phyloP scores from a whole-genome alignment of 352 stramenopile species.

The Pythium brassicae region DNA sequence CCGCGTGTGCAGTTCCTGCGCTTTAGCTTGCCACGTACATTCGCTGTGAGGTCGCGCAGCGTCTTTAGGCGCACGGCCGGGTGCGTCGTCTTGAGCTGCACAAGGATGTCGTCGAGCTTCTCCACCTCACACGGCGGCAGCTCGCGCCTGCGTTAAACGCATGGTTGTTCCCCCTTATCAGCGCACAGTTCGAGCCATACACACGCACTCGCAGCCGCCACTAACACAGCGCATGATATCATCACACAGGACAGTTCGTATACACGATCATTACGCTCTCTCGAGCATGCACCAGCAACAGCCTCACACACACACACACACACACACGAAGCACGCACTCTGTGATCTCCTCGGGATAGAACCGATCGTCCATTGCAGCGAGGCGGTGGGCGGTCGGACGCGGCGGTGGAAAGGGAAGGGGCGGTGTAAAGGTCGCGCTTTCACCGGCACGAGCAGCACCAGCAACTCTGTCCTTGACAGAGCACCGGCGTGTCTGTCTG shows the following conservation, averaged over 20 bases:
- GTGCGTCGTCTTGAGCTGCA: slow-evolving; percentile 57
- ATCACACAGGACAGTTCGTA: too few species aligned
- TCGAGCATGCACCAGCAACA: background rate
- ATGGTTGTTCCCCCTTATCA: too few species aligned
- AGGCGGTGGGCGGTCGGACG: background rate
- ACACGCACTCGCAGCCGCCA: background rate
- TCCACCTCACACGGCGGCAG: slow-evolving; percentile 64
- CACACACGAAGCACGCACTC: slow-evolving; percentile 27
- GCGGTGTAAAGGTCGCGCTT: too few species aligned
- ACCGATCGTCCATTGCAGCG: slow-evolving; percentile 29
- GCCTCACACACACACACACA: slow-evolving; percentile 1
- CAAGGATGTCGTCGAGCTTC: slow-evolving; percentile 56
- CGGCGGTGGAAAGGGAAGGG: background rate
- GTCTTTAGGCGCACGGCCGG: slow-evolving; percentile 47
- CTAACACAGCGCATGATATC: too few species aligned
- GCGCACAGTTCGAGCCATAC: background rate
- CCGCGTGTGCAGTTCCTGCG: too few species aligned
- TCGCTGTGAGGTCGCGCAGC: slow-evolving; percentile 36
- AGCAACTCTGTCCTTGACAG: too few species aligned
- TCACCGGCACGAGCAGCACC: too few species aligned
- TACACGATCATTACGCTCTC: too few species aligned
- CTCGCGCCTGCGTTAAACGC: slow-evolving; percentile 28
- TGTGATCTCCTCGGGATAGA: slow-evolving; percentile 54
- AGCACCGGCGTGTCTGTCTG: too few species aligned
- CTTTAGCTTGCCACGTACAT: slow-evolving; percentile 34